phyloP scores from a whole-genome alignment of 257 asterid species.

The Buddleja alternifolia region DNA sequence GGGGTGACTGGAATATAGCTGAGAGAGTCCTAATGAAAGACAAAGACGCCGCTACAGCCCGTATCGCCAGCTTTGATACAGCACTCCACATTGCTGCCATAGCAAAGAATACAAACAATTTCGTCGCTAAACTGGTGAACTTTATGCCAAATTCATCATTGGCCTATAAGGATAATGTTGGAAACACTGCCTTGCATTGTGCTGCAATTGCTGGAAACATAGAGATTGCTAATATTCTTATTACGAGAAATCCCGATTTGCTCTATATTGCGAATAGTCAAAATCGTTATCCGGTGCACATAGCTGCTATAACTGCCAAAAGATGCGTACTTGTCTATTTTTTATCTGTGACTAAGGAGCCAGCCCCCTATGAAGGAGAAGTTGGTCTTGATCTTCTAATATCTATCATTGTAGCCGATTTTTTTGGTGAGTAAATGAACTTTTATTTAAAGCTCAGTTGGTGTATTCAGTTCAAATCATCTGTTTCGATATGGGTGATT shows the following conservation, averaged over 20 bases:
- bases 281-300: background rate
- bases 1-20: slow-evolving; percentile 7
- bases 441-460: too few species aligned
- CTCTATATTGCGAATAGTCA: background rate
- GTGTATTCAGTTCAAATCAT: too few species aligned
- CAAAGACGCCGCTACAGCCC: too few species aligned
- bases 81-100: background rate
- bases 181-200: background rate
- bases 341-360: background rate
- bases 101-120: background rate
- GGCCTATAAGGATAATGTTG: background rate
- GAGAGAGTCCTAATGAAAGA: background rate
- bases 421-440: too few species aligned
- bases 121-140: background rate
- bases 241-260: background rate
- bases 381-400: too few species aligned
- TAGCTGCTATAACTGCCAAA: background rate
- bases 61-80: background rate
- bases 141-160: background rate
- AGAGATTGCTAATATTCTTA: slow-evolving; percentile 1
- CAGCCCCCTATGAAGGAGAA: too few species aligned
- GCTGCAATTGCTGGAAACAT: slow-evolving; percentile 3
- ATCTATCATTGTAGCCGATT: too few species aligned
- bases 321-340: background rate
- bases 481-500: too few species aligned